Base-by-base conservation (phyloP, 305 asterid species). In the Fraxinus sp. region DNA sequence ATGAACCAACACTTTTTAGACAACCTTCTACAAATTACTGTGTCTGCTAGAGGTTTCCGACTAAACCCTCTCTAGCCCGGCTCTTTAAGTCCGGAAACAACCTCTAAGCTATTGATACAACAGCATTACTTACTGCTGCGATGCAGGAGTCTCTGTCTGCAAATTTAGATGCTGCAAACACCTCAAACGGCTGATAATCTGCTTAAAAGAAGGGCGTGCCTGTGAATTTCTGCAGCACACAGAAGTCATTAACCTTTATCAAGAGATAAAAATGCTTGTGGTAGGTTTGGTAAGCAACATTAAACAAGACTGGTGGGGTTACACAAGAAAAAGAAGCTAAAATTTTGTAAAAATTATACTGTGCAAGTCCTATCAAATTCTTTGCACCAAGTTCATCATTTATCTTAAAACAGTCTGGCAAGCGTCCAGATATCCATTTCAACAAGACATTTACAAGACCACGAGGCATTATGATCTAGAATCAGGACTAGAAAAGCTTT, bases 171-270 rank as follows among this genome's bases (percentile, higher is more conserved):
- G 93, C 82, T 87, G 92, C 85, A 96, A 90, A 86, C 90, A 39
- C 89, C 90, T 96, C 86, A 96, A 95, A 77, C 96, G 96, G 52
- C 89, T 75, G 81, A 96, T 94, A 52, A 96, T 96, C 90, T 96
- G 90, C 24, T 90, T 90, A 90, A 96, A 96, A 72, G 99, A 91
- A 62, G 98, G 99, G 49, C 99, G 97, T 55, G 85, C 91, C 64
- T 89, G 92, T 41, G 93, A 91, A 82, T 88, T 90, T 83, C 99
- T 96, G 95, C 93, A 88, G 73, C 70, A 20, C 74, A 66, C 74
- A 11, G n/a, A 66, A 26, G 18, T 66, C 74, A 4, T 66, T 66
- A 70, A 59, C 8, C 33, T 26, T 66, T 14, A 66, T 66, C 35
- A 26, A 22, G 33, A 3, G 33, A 26, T 10, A 66, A 26, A 26